A percentile compares a stretch with the other conserved stretches of the same genome.
Evolutionary conservation across 2,329 filamentous ascomycete species (phyloP).

Genomic region (Hypoxylon sp.): DNA sequence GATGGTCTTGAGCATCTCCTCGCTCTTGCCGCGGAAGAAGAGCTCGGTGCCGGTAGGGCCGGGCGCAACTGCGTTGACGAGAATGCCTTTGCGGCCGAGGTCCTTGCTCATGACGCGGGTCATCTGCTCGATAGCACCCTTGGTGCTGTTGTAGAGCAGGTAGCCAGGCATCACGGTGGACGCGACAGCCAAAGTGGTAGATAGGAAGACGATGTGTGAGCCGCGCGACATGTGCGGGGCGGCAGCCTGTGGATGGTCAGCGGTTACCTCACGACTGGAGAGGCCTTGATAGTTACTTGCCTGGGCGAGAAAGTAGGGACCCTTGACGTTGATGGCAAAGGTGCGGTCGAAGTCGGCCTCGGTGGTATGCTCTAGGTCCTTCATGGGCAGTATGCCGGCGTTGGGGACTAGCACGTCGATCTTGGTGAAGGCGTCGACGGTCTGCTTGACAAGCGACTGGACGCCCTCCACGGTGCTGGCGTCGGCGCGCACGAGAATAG

Average conservation of each 20-base stretch:
- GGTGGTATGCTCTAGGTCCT: constrained; percentile 43
- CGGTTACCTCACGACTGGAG: no score
- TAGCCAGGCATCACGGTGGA: constrained; percentile 55
- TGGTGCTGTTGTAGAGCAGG: constrained; percentile 62
- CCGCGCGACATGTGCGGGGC: constrained; percentile 51
- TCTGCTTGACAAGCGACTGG: constrained; percentile 51
- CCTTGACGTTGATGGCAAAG: constrained; percentile 46
- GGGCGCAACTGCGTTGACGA: constrained; percentile 59
- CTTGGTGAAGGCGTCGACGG: constrained; percentile 50
- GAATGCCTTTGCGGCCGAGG: constrained; percentile 58
- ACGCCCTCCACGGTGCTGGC: constrained; percentile 39
- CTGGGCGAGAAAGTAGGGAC: constrained; percentile 53
- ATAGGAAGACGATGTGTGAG: constrained; percentile 49
- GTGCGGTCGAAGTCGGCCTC: constrained; percentile 33
- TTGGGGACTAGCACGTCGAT: constrained; percentile 58
- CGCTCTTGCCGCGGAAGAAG: constrained; percentile 59
- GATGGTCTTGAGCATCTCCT: constrained; percentile 54
- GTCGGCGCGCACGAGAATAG: constrained; percentile 19
- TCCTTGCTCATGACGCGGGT: constrained; percentile 63
- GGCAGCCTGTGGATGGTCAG: constrained; percentile 46
- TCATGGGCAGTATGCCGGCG: constrained; percentile 53
- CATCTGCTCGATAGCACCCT: constrained; percentile 68
- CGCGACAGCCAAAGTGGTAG: constrained; percentile 47
- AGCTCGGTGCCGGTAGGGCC: constrained; percentile 64
- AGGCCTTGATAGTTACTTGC: constrained; percentile 8